Conservation (phyloP, 495 filamentous ascomycete genomes). For the Xylaria telfairii region DNA sequence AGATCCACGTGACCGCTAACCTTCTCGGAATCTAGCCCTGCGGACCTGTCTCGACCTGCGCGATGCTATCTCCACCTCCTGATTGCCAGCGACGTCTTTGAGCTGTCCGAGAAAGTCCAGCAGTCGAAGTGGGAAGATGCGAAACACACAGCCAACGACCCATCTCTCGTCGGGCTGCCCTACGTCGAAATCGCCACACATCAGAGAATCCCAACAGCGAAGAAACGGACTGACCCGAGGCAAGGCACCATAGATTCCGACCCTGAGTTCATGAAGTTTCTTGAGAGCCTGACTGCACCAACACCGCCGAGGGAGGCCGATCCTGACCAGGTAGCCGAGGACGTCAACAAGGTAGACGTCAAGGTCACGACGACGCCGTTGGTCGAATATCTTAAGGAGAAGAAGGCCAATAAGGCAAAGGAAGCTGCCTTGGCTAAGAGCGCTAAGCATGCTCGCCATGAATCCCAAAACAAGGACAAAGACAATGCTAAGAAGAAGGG, state of each 20-base stretch:
- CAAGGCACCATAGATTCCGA: slow-evolving; percentile 97
- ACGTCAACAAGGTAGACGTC: slow-evolving; percentile 61
- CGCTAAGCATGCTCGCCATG: slow-evolving; percentile 55
- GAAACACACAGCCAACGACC: slow-evolving; percentile 68
- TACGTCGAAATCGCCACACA: slow-evolving; percentile 82
- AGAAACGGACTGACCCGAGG: slow-evolving; percentile 77
- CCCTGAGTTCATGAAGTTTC: slow-evolving; percentile 89
- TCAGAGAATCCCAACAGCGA: slow-evolving; percentile 72
- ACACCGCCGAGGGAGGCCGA: slow-evolving; percentile 55
- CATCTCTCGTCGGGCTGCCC: slow-evolving; percentile 74
- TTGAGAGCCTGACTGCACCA: slow-evolving; percentile 84
- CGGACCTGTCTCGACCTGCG: slow-evolving; percentile 76
- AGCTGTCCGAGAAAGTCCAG: slow-evolving; percentile 71
- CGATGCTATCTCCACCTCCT: slow-evolving; percentile 80
- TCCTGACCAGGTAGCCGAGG: slow-evolving; percentile 57
- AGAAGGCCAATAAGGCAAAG: slow-evolving; percentile 86
- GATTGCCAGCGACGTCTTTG: slow-evolving; percentile 61
- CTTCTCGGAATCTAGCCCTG: slow-evolving; percentile 57
- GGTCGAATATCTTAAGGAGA: slow-evolving; percentile 87
- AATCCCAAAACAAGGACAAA: slow-evolving; percentile 51
- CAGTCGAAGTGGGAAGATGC: slow-evolving; percentile 73
- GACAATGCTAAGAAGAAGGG: slow-evolving; percentile 62
- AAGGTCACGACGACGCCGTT: slow-evolving; percentile 83
- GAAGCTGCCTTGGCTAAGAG: slow-evolving; percentile 59
- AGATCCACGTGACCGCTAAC: slow-evolving; percentile 13